Evolutionary conservation across 2,329 filamentous ascomycete genomes (phyloP).

Genomic region (Capronia americana): DNA sequence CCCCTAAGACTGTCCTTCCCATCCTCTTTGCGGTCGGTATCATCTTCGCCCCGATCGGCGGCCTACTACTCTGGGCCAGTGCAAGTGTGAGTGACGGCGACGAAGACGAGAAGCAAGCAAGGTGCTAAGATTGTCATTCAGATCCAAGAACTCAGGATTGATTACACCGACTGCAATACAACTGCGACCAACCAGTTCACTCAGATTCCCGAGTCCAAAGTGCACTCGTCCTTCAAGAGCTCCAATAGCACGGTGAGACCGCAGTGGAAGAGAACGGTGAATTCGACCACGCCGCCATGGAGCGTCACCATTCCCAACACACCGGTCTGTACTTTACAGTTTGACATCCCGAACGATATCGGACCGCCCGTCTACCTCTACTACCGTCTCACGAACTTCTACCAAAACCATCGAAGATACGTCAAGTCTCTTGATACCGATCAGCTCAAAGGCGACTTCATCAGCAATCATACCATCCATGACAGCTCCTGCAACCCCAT

Average conservation of each 20-base stretch:
- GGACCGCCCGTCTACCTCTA: slow-evolving; percentile 86
- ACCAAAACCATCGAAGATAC: slow-evolving; percentile 97
- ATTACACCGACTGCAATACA: slow-evolving; percentile 79
- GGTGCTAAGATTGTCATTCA: slow-evolving; percentile 46
- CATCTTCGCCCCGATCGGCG: slow-evolving; percentile 92
- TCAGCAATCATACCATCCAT: slow-evolving; percentile 66
- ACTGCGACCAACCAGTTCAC: slow-evolving; percentile 59
- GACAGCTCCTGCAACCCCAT: slow-evolving; percentile 78
- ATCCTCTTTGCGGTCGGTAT: slow-evolving; percentile 90
- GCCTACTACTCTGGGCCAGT: slow-evolving; percentile 83
- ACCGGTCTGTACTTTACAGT: slow-evolving; percentile 72
- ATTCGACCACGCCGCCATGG: slow-evolving; percentile 38
- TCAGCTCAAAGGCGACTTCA: slow-evolving; percentile 77
- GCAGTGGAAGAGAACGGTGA: slow-evolving; percentile 42
- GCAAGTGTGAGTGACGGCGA: slow-evolving; percentile 64
- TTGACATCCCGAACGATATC: slow-evolving; percentile 80
- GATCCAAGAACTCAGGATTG: slow-evolving; percentile 89
- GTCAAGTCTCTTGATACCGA: slow-evolving; percentile 85
- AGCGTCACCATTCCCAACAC: slow-evolving; percentile 46
- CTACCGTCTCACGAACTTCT: slow-evolving; percentile 96
- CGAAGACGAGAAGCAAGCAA: not conserved
- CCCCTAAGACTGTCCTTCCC: slow-evolving; percentile 89
- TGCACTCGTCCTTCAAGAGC: slow-evolving; percentile 75
- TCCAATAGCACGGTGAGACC: slow-evolving; percentile 49
- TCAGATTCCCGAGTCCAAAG: slow-evolving; percentile 63